phyloP scores from a whole-genome alignment of 192 early-diverging fungal species.

The Coemansia sp. region DNA sequence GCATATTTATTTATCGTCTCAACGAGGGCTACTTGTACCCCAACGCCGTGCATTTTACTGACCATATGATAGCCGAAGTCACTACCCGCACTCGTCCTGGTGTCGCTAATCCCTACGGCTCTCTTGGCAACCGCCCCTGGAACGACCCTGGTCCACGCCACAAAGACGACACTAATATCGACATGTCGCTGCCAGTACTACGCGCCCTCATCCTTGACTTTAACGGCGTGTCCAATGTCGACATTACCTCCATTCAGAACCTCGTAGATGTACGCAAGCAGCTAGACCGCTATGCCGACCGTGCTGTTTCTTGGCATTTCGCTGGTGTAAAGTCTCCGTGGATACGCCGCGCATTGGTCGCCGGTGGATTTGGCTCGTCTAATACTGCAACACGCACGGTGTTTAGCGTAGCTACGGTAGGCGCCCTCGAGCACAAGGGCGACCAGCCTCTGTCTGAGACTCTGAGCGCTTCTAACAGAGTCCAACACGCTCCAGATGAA shows the following conservation, averaged over 20 bases:
- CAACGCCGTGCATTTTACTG: slow-evolving; percentile 55
- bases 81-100: slow-evolving; percentile 52
- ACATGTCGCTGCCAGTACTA: slow-evolving; percentile 56
- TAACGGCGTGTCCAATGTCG: slow-evolving; percentile 74
- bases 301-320: slow-evolving; percentile 59
- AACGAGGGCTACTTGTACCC: slow-evolving; percentile 57
- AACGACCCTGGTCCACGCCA: slow-evolving; percentile 59
- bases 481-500: not conserved
- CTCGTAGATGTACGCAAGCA: slow-evolving; percentile 69
- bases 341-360: slow-evolving; percentile 43
- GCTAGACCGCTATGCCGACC: slow-evolving; percentile 58
- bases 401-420: slow-evolving; percentile 52
- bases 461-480: slow-evolving; percentile 9
- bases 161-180: slow-evolving; percentile 50
- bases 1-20: slow-evolving; percentile 53
- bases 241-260: slow-evolving; percentile 78
- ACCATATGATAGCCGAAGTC: slow-evolving; percentile 56
- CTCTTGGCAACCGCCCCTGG: slow-evolving; percentile 59
- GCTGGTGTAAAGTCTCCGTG: slow-evolving; percentile 51
- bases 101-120: slow-evolving; percentile 50
- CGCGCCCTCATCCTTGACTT: slow-evolving; percentile 83
- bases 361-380: slow-evolving; percentile 49
- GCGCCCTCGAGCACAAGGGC: slow-evolving; percentile 21
- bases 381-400: slow-evolving; percentile 24
- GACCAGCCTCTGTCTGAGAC: slow-evolving; percentile 3